A percentile compares a stretch with the other conserved stretches of the same genome.
phyloP scores from a whole-genome alignment of 2,329 filamentous ascomycete genomes.

The Colletotrichum noveboracense region DNA sequence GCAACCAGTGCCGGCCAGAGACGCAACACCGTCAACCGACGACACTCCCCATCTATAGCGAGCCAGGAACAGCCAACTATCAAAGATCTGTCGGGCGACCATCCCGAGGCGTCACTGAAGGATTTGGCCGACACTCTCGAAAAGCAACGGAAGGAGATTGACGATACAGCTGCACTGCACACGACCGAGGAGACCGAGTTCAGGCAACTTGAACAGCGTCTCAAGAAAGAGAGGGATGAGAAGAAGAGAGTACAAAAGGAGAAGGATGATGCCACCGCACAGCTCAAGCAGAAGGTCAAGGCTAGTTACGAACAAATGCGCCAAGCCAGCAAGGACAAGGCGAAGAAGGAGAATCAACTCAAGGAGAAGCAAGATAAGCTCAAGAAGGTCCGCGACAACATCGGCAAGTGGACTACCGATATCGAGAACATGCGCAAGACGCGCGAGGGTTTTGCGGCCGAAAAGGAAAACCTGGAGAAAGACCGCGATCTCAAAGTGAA shows the following conservation, averaged over 20 bases:
- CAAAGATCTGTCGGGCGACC: constrained; percentile 44
- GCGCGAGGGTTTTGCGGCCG: constrained; percentile 56
- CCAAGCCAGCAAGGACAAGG: constrained; percentile 77
- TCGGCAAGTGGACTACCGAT: constrained; percentile 70
- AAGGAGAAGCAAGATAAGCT: constrained; percentile 73
- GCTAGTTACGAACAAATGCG: constrained; percentile 83
- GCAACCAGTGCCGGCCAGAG: constrained; percentile 44
- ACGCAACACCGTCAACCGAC: constrained; percentile 74
- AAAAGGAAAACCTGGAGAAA: constrained; percentile 56
- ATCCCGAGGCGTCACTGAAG: constrained; percentile 71
- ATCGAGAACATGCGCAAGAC: constrained; percentile 64
- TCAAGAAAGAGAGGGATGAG: constrained; percentile 80
- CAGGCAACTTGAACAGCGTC: constrained; percentile 66
- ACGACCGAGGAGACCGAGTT: constrained; percentile 75
- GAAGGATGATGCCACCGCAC: constrained; percentile 88
- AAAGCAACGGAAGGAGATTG: constrained; percentile 79
- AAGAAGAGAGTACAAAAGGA: constrained; percentile 81
- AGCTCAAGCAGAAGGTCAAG: constrained; percentile 81
- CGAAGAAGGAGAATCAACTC: constrained; percentile 76
- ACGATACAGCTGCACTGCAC: constrained; percentile 75
- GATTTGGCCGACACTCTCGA: constrained; percentile 85
- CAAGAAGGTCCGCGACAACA: constrained; percentile 72
- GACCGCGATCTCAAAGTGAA: constrained; percentile 57
- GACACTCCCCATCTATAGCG: constrained; percentile 60
- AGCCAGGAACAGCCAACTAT: constrained; percentile 55